Percentiles rank a stretch among this genome's conserved stretches.
These are phyloP conservation scores for Furculomyces boomerangus DNA, from an alignment of 371 early-diverging fungal genomes.

Conservation along the genomic window DNA sequence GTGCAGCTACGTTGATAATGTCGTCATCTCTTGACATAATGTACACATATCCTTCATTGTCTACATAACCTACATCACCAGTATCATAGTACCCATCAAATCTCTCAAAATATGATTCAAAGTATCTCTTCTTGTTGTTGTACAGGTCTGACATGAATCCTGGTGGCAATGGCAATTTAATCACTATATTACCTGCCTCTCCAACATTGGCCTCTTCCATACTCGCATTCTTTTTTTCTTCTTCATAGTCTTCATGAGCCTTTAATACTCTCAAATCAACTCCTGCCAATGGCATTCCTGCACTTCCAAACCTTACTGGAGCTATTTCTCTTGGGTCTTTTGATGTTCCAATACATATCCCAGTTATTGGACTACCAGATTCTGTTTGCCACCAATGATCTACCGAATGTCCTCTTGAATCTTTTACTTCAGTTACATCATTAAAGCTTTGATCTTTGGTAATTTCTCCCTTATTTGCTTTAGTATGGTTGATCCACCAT, in stretches of 20 bases:
- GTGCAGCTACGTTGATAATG: constrained; percentile 86
- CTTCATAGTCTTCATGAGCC: constrained; percentile 26
- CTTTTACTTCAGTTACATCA: background rate
- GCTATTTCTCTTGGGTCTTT: constrained; percentile 21
- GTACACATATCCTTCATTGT: constrained; percentile 54
- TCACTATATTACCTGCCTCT: constrained; percentile 52
- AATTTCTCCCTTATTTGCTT: constrained; percentile 8
- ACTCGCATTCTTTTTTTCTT: constrained; percentile 4
- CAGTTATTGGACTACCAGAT: constrained; percentile 65
- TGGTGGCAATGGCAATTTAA: constrained; percentile 67
- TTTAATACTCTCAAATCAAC: constrained; percentile 42
- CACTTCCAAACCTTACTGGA: constrained; percentile 32
- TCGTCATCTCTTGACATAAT: constrained; percentile 83
- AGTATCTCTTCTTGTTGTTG: constrained; percentile 58
- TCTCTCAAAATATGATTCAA: constrained; percentile 48
- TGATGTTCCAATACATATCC: constrained; percentile 37
- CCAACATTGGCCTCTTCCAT: constrained; percentile 23
- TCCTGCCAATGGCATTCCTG: constrained; percentile 61
- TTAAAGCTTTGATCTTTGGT: background rate
- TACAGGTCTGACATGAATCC: constrained; percentile 51
- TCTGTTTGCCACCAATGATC: constrained; percentile 96
- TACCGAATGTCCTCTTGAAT: background rate
- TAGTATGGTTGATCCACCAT: constrained; percentile 17
- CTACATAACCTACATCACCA: constrained; percentile 64
- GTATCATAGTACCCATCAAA: constrained; percentile 78